Base-by-base conservation (phyloP, 1,284 basidiomycete genomes). In the Boletus austroedulis region DNA sequence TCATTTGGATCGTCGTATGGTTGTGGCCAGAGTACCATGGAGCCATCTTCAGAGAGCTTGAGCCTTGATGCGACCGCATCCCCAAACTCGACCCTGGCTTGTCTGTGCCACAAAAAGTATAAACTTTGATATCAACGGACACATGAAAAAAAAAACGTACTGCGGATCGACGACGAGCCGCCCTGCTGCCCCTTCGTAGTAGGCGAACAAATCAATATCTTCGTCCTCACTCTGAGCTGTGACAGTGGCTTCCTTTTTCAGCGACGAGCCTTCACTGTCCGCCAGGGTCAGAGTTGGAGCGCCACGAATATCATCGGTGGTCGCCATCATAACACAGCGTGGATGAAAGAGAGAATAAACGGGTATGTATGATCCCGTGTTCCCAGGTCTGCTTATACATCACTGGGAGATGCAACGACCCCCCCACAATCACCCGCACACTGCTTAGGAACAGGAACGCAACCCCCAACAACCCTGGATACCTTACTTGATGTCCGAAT, bases 81-180 rank as follows among this genome's bases (percentile, higher is more conserved):
- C 3, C 82, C 82, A 52, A 81, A 82, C 58, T 80, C 82, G 53
- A 80, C 66, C 60, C 73, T 76, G 62, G 83, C 83, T 60, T 83
- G 82, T 38, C 82, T 86, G 44, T 71, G 40, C 56, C 62, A 49
- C 10, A n/a, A 51, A 21, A 12, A 23, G n/a, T 38, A 17, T 34
- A 23, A 48, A 11, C 9, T 4, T 32, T 40, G 38, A 21, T 7
- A 10, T 41, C 29, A 10, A n/a, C 14, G 19, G 24, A 31, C 28
- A 15, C 2, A 21, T 14, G 3, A n/a, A n/a, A n/a, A n/a, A 1
- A n/a, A 31, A 36, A 28, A 70, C 78, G 28, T 56, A 86, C 85
- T 77, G 72, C 3, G 85, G 84, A 68, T 87, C 84, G 17, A 87
- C 74, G 49, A 87, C 78, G 14, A 87, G 74, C 31, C 85, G 78